Percentiles rank a stretch among this genome's conserved stretches.
phyloP scores from a whole-genome alignment of 1,284 basidiomycete genomes.

The Polyporus tsugae region DNA sequence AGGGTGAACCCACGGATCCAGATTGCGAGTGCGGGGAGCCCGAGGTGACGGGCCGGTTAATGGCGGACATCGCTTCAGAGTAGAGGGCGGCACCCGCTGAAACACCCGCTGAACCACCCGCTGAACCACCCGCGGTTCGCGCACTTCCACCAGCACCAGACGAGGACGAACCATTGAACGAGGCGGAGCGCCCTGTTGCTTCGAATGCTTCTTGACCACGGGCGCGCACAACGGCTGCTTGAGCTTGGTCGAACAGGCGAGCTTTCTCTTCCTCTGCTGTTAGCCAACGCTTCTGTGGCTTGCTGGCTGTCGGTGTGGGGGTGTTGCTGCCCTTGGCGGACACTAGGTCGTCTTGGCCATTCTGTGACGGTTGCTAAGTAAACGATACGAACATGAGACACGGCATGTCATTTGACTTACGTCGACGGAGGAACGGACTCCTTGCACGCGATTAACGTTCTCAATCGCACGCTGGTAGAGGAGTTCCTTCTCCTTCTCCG shows the following conservation, averaged over 20 bases:
- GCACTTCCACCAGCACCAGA: conserved; percentile 12
- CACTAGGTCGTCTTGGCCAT: conserved; percentile 10
- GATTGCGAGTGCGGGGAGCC: neutral
- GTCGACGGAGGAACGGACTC: conserved; percentile 31
- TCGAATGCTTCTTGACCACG: conserved; percentile 23
- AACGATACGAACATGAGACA: neutral
- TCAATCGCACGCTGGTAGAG: conserved; percentile 74
- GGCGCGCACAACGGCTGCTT: conserved; percentile 53
- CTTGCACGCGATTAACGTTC: conserved; percentile 66
- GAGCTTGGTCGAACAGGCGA: conserved; percentile 72
- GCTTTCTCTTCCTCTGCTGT: conserved; percentile 80
- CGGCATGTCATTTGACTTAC: conserved; percentile 10
- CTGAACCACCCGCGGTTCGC: conserved; percentile 20
- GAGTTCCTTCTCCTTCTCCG: conserved; percentile 72
- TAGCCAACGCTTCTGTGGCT: conserved; percentile 52
- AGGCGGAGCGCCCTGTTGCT: neutral
- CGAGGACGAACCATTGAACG: conserved; percentile 6
- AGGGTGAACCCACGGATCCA: conserved; percentile 4
- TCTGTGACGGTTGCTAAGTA: conserved; percentile 10
- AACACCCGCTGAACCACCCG: conserved; percentile 25
- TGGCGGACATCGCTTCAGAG: conserved; percentile 52
- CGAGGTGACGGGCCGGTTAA: conserved; percentile 37
- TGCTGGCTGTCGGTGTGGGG: conserved; percentile 22
- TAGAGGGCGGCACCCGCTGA: conserved; percentile 57
- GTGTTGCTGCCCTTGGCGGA: conserved; percentile 14